Evolutionary conservation across 257 asterid species (phyloP).

Genomic region (Gardenia jasminoides): DNA sequence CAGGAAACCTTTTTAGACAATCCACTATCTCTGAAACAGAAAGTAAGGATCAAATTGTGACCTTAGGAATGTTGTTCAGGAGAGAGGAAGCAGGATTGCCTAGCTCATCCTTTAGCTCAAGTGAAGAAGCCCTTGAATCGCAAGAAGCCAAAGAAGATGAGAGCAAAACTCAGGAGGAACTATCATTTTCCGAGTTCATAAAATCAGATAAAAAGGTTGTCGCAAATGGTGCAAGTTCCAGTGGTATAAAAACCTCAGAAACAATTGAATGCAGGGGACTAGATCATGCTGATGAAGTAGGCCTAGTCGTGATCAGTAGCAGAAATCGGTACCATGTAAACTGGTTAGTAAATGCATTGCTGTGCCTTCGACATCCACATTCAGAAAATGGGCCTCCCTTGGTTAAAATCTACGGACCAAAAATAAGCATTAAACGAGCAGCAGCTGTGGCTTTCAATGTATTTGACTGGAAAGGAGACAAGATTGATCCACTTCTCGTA

Average conservation of each 20-base stretch:
- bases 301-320: slow-evolving; percentile 58
- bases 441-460: slow-evolving; percentile 69
- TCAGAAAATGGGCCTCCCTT: slow-evolving; percentile 47
- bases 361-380: slow-evolving; percentile 59
- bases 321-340: slow-evolving; percentile 53
- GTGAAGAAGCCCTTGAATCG: slow-evolving; percentile 16
- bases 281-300: slow-evolving; percentile 70
- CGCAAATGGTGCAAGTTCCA: not conserved
- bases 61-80: slow-evolving; percentile 1
- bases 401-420: slow-evolving; percentile 67
- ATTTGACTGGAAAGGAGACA: slow-evolving; percentile 83
- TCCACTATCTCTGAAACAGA: slow-evolving; percentile 5
- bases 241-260: not conserved
- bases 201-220: slow-evolving; percentile 19
- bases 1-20: slow-evolving; percentile 19
- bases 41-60: slow-evolving; percentile 1
- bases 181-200: slow-evolving; percentile 27
- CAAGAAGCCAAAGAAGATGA: slow-evolving; percentile 1
- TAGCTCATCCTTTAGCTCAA: slow-evolving; percentile 19
- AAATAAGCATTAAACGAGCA: slow-evolving; percentile 52
- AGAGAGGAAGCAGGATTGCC: not conserved
- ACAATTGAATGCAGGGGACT: slow-evolving; percentile 46
- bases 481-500: slow-evolving; percentile 58
- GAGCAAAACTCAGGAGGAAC: slow-evolving; percentile 18
- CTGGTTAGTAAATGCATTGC: slow-evolving; percentile 71